Conservation (phyloP, 345 rosid genomes). For the Trapa bicornis region DNA sequence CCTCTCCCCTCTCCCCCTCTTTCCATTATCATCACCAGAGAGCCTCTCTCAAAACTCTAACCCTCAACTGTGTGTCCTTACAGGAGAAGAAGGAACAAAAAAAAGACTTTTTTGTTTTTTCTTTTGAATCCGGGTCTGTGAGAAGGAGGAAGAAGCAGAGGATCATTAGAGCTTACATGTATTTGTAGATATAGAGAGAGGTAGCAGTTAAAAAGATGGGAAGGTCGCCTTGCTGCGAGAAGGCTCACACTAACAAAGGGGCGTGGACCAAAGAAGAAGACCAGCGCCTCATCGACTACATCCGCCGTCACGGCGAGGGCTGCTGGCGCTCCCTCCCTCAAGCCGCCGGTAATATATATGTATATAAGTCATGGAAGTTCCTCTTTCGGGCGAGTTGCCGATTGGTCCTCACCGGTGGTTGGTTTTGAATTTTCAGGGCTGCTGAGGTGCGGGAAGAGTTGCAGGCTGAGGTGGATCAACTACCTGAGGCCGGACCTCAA, state of each 20-base stretch:
- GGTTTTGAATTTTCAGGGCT: slow-evolving; percentile 26
- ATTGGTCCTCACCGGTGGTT: background rate
- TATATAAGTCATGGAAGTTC: too few relatives aligned
- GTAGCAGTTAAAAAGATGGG: slow-evolving; percentile 35
- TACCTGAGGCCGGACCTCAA: slow-evolving; percentile 43
- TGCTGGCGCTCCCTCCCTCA: slow-evolving; percentile 90
- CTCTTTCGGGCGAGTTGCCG: background rate
- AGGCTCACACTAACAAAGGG: slow-evolving; percentile 80
- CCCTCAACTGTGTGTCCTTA: too few relatives aligned
- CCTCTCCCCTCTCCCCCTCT: background rate
- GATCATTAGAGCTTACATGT: background rate
- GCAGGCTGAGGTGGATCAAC: slow-evolving; percentile 40
- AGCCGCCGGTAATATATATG: slow-evolving; percentile 42
- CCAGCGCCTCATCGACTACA: slow-evolving; percentile 59
- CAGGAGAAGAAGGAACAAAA: too few relatives aligned
- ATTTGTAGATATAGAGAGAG: background rate
- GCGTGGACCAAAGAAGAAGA: slow-evolving; percentile 94
- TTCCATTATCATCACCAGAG: background rate
- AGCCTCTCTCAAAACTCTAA: too few relatives aligned
- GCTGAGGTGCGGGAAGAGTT: slow-evolving; percentile 44
- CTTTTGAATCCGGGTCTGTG: background rate
- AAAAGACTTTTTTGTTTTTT: background rate
- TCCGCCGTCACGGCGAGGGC: slow-evolving; percentile 70
- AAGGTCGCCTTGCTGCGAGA: slow-evolving; percentile 80
- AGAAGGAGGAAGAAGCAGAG: background rate